phyloP scores from a whole-genome alignment of 2,329 filamentous ascomycete genomes.

The Zasmidium cellare region DNA sequence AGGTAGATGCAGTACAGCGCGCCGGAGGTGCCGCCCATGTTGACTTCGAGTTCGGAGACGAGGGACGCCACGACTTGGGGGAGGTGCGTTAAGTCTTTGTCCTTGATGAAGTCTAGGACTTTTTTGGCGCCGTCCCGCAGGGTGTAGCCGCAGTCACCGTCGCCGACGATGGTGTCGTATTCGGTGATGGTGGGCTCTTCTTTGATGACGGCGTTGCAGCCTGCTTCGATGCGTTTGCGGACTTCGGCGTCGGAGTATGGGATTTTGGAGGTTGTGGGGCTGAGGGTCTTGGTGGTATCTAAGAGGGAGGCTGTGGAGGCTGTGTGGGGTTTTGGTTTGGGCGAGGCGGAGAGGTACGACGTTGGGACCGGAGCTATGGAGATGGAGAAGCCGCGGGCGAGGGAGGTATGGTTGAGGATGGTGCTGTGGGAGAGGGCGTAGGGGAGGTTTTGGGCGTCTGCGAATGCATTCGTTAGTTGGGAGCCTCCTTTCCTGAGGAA shows the following conservation, averaged over 20 bases:
- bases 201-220: constrained; percentile 35
- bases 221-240: constrained; percentile 30
- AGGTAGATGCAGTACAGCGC: constrained; percentile 39
- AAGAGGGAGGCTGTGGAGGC: constrained; percentile 11
- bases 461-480: too few species aligned
- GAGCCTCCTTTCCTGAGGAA: background rate
- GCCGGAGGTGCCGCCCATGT: constrained; percentile 38
- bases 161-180: constrained; percentile 39
- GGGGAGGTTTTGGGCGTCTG: constrained; percentile 30
- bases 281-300: constrained; percentile 12
- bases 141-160: constrained; percentile 39
- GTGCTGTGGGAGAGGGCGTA: constrained; percentile 37
- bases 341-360: constrained; percentile 28
- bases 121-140: constrained; percentile 37
- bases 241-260: constrained; percentile 31
- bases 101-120: constrained; percentile 34
- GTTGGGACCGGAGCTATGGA: constrained; percentile 32
- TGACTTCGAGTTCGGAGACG: constrained; percentile 35
- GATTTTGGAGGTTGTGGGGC: constrained; percentile 22
- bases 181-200: constrained; percentile 38
- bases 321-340: constrained; percentile 23
- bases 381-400: constrained; percentile 36
- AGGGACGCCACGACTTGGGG: constrained; percentile 30
- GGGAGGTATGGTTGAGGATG: constrained; percentile 30
- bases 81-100: constrained; percentile 29